These are phyloP conservation scores for Obelidium mucronatum DNA, from an alignment of 192 early-diverging fungal species.

Conservation along the genomic window DNA sequence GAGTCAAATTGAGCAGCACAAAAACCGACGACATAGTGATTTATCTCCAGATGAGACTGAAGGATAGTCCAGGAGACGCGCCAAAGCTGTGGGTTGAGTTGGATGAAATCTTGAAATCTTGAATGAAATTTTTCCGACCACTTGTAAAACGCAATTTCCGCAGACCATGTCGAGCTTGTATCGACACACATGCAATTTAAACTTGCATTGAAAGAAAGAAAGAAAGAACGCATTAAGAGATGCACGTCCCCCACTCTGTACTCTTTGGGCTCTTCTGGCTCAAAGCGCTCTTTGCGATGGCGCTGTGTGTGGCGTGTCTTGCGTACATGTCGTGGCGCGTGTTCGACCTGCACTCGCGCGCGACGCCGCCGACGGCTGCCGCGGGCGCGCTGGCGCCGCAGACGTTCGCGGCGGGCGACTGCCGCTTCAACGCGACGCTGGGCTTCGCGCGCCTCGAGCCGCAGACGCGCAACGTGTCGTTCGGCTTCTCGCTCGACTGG, in stretches of 20 bases:
- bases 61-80: too few relatives aligned
- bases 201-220: too few relatives aligned
- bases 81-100: too few relatives aligned
- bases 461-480: neutral
- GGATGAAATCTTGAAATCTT: too few relatives aligned
- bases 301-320: slow-evolving; percentile 7
- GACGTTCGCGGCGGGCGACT: neutral
- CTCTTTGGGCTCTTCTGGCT: slow-evolving; percentile 34
- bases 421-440: neutral
- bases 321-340: slow-evolving; percentile 26
- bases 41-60: too few relatives aligned
- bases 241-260: neutral
- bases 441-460: slow-evolving; percentile 35
- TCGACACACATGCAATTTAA: too few relatives aligned
- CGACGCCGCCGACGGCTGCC: neutral
- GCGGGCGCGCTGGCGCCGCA: neutral
- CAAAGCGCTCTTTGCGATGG: slow-evolving; percentile 18
- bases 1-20: neutral
- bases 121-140: too few relatives aligned
- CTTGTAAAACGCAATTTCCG: too few relatives aligned
- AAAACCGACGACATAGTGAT: too few relatives aligned
- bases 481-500: slow-evolving; percentile 48
- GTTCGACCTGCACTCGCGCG: slow-evolving; percentile 24
- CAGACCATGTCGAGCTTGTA: too few relatives aligned
- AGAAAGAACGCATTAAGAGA: too few relatives aligned